Percentiles rank a stretch among this genome's conserved stretches.
These are phyloP conservation scores for Coleophoma eucalyptorum DNA, from an alignment of 2,329 filamentous ascomycete genomes.

Conservation along the genomic window DNA sequence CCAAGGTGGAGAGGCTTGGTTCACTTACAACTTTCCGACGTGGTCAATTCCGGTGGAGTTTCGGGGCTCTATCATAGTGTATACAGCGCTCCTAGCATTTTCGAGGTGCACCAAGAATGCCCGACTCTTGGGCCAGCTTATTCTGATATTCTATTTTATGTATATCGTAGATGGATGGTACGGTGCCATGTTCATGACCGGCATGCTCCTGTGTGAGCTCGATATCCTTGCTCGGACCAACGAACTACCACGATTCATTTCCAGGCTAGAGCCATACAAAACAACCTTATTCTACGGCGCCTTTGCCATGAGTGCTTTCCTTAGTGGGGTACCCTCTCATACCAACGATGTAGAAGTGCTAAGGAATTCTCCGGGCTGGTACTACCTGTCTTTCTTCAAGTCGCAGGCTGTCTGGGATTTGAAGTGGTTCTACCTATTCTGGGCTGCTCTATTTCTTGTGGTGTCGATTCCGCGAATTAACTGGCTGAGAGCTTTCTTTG, in stretches of 20 bases:
- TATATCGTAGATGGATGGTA: constrained; percentile 64
- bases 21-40: constrained; percentile 53
- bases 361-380: constrained; percentile 45
- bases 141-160: constrained; percentile 60
- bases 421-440: constrained; percentile 67
- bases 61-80: constrained; percentile 59
- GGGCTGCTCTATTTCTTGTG: constrained; percentile 54
- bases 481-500: constrained; percentile 56
- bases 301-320: constrained; percentile 47
- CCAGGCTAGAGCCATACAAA: constrained; percentile 42
- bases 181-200: constrained; percentile 54
- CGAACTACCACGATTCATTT: constrained; percentile 47
- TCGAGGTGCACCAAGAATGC: constrained; percentile 49
- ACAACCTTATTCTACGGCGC: constrained; percentile 47
- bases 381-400: constrained; percentile 44
- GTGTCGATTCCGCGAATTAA: constrained; percentile 51
- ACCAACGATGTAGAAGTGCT: constrained; percentile 44
- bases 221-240: constrained; percentile 48
- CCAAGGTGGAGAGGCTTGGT: constrained; percentile 51
- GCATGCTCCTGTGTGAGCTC: constrained; percentile 59
- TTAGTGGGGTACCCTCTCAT: constrained; percentile 57
- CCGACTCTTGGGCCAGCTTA: constrained; percentile 49
- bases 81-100: constrained; percentile 51
- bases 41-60: constrained; percentile 64
- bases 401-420: constrained; percentile 62